Conservation (phyloP, 2,329 filamentous ascomycete species). For the Colletotrichum navitas region DNA sequence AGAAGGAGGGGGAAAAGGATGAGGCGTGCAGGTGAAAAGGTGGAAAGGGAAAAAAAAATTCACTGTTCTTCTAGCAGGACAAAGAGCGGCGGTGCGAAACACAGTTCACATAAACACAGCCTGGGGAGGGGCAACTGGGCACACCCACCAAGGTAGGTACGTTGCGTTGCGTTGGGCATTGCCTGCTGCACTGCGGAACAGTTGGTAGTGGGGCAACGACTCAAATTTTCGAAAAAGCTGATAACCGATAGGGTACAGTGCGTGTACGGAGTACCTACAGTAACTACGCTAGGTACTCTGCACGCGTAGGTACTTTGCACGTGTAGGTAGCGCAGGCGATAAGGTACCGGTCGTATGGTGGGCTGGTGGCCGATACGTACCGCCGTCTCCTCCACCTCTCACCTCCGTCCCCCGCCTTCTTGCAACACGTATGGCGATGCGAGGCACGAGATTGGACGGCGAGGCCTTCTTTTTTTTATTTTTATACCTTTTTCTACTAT, state of each 20-base stretch:
- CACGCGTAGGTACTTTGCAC: too few species aligned
- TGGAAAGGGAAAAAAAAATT: conserved; percentile 34
- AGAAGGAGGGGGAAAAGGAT: neutral
- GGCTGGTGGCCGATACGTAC: conserved; percentile 20
- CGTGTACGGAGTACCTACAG: too few species aligned
- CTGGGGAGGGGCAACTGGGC: conserved; percentile 34
- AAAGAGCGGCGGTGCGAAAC: conserved; percentile 41
- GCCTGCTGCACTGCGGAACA: neutral
- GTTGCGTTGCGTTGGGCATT: neutral
- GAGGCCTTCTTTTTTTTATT: neutral
- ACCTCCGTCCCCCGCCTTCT: neutral
- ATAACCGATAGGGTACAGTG: conserved; percentile 34
- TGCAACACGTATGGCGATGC: neutral
- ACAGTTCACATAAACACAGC: conserved; percentile 14
- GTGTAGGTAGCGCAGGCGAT: conserved; percentile 30
- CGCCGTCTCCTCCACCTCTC: neutral
- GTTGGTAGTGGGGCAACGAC: conserved; percentile 21
- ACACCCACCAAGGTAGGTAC: conserved; percentile 12
- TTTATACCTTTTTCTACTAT: too few species aligned
- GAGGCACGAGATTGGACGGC: neutral
- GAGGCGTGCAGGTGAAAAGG: conserved; percentile 32
- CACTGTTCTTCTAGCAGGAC: conserved; percentile 25
- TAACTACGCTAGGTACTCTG: too few species aligned
- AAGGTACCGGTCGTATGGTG: conserved; percentile 27
- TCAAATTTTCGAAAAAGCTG: conserved; percentile 41